These are phyloP conservation scores for Hibiscus mutabilis DNA, from an alignment of 345 rosid species.

Conservation along the genomic window DNA sequence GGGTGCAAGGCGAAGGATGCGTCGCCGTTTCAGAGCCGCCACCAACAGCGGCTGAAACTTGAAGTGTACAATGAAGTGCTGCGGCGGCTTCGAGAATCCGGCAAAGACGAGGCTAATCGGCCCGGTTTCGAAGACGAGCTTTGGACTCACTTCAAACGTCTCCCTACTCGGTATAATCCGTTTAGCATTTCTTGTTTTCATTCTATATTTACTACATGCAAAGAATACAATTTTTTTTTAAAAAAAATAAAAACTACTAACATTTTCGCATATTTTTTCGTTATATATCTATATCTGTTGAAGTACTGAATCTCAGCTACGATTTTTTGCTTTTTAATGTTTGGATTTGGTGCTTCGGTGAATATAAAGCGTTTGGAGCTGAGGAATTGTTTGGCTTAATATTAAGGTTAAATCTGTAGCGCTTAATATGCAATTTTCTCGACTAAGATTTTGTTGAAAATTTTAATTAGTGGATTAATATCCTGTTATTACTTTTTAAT, in stretches of 20 bases:
- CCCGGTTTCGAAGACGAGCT: conserved; percentile 74
- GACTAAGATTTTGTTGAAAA: neutral
- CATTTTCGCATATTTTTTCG: neutral
- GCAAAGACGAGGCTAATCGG: conserved; percentile 38
- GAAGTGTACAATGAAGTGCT: conserved; percentile 69
- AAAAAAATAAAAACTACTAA: neutral
- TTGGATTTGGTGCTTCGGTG: neutral
- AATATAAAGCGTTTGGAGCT: neutral
- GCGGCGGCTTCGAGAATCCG: conserved; percentile 56
- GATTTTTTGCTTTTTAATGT: neutral
- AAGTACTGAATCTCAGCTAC: neutral
- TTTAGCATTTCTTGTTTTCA: neutral
- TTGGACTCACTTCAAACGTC: conserved; percentile 89
- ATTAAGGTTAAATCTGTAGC: neutral
- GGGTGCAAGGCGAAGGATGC: conserved; percentile 42
- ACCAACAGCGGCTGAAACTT: conserved; percentile 48
- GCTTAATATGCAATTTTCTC: neutral
- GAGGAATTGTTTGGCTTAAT: neutral
- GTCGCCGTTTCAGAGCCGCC: conserved; percentile 30
- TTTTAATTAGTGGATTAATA: neutral
- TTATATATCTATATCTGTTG: neutral
- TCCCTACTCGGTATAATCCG: conserved; percentile 60
- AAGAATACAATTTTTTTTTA: neutral
- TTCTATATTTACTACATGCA: conserved; percentile 4
- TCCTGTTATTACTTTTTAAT: too few species aligned